Evolutionary conservation across 2,329 filamentous ascomycete species (phyloP).

Genomic region (Beauveria sp.): DNA sequence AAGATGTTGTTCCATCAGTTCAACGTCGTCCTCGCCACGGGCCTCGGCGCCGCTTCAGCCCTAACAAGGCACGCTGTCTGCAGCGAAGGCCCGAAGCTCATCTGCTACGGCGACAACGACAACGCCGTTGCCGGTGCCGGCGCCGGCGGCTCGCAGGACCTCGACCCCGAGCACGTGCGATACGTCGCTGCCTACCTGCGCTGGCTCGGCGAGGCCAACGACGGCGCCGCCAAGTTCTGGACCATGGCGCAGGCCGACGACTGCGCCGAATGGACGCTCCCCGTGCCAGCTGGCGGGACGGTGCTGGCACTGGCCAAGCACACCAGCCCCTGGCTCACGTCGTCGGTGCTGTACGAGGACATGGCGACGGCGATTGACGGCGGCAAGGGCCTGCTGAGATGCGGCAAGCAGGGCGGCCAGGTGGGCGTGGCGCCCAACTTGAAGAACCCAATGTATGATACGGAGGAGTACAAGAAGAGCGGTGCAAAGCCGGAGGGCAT

Average conservation of each 20-base stretch:
- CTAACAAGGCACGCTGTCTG: background rate
- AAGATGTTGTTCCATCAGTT: background rate
- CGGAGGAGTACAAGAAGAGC: constrained; percentile 17
- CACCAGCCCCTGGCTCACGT: constrained; percentile 14
- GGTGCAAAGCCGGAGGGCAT: constrained; percentile 18
- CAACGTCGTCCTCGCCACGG: background rate
- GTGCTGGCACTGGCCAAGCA: constrained; percentile 21
- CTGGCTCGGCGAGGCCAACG: constrained; percentile 5
- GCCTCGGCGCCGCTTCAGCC: background rate
- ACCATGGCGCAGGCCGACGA: constrained; percentile 15
- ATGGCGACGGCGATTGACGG: constrained; percentile 19
- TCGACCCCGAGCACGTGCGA: constrained; percentile 12
- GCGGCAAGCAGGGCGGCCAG: background rate
- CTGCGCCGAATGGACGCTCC: constrained; percentile 20
- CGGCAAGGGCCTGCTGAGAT: background rate
- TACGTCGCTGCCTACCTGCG: constrained; percentile 16
- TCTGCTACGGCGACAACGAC: background rate
- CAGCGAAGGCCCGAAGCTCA: background rate
- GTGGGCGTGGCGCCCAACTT: background rate
- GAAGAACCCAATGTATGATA: constrained; percentile 5
- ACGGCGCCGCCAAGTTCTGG: constrained; percentile 9
- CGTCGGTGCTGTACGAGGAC: constrained; percentile 19
- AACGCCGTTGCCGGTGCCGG: background rate
- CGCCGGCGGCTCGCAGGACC: background rate
- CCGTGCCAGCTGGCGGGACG: constrained; percentile 10